Evolutionary conservation across 345 rosid genomes (phyloP), one percentile per base, ranked within the genome.

Genomic region (Gossypium ekmanianum): DNA sequence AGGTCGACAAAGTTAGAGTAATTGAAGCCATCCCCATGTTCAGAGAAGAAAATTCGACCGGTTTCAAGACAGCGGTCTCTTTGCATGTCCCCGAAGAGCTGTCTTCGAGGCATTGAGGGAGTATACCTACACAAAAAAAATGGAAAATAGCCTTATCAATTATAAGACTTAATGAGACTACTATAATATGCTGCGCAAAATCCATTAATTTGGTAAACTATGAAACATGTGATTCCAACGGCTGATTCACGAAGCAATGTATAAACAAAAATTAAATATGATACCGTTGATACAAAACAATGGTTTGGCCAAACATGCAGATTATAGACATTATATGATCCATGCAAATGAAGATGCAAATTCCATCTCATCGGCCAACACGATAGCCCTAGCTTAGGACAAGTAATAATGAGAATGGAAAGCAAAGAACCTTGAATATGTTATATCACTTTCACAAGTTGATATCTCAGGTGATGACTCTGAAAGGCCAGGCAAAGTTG

Each of bases 401-500:
- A 44, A 0, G 47, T 3, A 34, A 71, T 54, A 44, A 58, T 34
- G 39, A 50, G 18, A 47, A 57, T 9, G n/a, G 41, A 59, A 69
- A 70, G 61, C 68, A 70, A 62, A 80, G 82, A 74, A 95, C 99
- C 98, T 93, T 56, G 97, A 88, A 84, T 81, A 85, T 68, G 94
- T 27, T 57, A 92, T 74, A 61, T 89, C 93, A 74, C 84, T 85
- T 71, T 83, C 92, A 77, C 91, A 88, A 71, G 92, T 83, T 75
- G 97, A 88, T 87, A 90, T 92, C 64, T 91, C 97, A 47, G 97
- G 98, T 47, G 99, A 93, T 29, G 97, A 91, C 70, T 93, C 98
- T 16, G 87, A 85, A 77, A 88, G 85, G 71, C 84, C 79, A 11
- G 88, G 86, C 52, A 89, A 79, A 79, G 72, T 80, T 71, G 81